Evolutionary conservation across 1,139 yeast species (phyloP), one percentile per base, ranked within the genome.

Genomic region (Yarrowia galli): DNA sequence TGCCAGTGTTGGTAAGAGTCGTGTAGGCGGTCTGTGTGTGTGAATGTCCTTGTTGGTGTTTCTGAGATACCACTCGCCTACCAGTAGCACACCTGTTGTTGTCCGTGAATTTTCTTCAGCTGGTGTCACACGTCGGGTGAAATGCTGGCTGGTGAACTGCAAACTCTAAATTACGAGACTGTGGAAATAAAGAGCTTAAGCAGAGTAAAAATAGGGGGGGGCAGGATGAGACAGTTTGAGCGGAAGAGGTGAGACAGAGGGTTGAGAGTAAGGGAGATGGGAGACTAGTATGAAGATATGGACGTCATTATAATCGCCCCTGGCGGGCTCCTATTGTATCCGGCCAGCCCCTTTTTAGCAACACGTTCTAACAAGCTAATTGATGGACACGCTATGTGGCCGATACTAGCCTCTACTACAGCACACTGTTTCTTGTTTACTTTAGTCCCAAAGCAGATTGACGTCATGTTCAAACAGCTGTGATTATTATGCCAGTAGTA

Each of bases 371-470:
- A 22, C n/a, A 23, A 16, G 15, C 28, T 5, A 23, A 23, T 15
- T 16, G 40, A 36, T 36, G 4, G 40, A 16, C 40, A 36, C n/a
- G 40, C 40, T 36, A 36, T 36, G 40, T 15, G 16, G 16, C 40
- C 6, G 18, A 13, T 16, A 2, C 12, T 7, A 7, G 20, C n/a
- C 20, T n/a, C 7, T 12, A 25, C 36, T 32, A 49, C 54, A 49
- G 40, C 23, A n/a, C 54, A 4, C 36, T 9, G 10, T 28, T 8
- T 22, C 43, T 22, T 53, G 60, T 53, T 53, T 53, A 53, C 60
- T 36, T 53, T 53, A 53, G 32, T 53, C 60, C 60, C 60, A 53
- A 53, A 36, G 45, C 60, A 53, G 60, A 20, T 20, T 53, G 60
- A 53, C 60, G 60, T 53, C 60, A 53, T 36, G 58, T 51, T 28